Evolutionary conservation across 176 grass and related monocot species (phyloP).

Genomic region (Puccinellia tenuiflora): DNA sequence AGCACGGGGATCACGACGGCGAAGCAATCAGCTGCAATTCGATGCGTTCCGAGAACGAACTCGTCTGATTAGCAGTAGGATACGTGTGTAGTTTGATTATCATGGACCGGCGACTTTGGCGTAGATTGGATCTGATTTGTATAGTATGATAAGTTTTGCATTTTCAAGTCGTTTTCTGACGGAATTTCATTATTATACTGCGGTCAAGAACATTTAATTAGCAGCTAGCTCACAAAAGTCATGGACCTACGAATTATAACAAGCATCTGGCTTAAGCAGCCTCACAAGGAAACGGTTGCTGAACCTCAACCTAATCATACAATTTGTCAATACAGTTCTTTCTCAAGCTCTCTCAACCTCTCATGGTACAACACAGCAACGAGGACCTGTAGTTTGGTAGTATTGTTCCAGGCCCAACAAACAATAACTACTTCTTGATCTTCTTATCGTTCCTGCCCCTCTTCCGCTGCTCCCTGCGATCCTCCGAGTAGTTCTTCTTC

Average conservation of each 20-base stretch:
- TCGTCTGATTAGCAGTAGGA: background rate
- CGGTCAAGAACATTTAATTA: background rate
- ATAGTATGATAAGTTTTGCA: background rate
- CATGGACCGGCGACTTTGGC: background rate
- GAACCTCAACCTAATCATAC: background rate
- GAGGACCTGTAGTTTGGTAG: background rate
- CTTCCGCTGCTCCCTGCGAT: conserved; percentile 83
- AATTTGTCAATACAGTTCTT: background rate
- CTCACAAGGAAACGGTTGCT: background rate
- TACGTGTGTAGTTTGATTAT: background rate
- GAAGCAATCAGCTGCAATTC: conserved; percentile 19
- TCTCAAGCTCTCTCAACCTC: background rate
- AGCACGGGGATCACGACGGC: conserved; percentile 12
- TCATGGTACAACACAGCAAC: conserved; percentile 22
- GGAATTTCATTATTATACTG: background rate
- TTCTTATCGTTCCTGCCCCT: conserved; percentile 82
- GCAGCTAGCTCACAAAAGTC: background rate
- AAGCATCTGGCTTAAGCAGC: background rate
- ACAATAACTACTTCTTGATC: conserved; percentile 43
- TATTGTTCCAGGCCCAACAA: background rate
- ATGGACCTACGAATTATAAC: background rate
- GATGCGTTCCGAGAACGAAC: background rate
- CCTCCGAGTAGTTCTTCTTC: conserved; percentile 89
- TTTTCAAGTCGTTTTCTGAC: background rate
- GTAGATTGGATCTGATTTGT: background rate